Evolutionary conservation across 805 yeast genomes (phyloP), one percentile per base, ranked within the genome.

Genomic region (Ogataea chonburiensis): DNA sequence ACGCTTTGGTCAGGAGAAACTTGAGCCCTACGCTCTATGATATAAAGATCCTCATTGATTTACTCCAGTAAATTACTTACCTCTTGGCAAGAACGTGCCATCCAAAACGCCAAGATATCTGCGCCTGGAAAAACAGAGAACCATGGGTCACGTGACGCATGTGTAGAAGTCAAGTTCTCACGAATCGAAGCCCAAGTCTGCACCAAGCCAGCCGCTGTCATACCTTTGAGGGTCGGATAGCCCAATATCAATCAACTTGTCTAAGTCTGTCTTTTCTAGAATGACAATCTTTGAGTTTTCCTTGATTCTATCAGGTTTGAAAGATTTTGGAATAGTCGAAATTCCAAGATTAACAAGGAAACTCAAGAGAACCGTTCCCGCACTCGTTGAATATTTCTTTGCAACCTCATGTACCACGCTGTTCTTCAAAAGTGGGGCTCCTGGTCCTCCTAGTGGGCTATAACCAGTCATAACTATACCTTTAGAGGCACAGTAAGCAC

Each of bases 291-390:
- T 45, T 1, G 57, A 37, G 22, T 53, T 63, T 4, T 53, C 46
- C 30, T 47, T 53, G 25, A 68, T 63, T 51, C 74, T 60, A 7
- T 58, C 62, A 16, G 63, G 52, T 28, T 64, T 64, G 8, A 67
- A 56, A 0, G 71, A 66, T 43, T 70, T 58, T 6, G 72, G 70
- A 23, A 68, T 43, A 1, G 54, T 52, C 1, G 50, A 41, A 39
- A 70, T 54, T 1, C 67, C 68, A 12, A 56, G 31, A 8, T 12
- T 16, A 26, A 46, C 31, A 12, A 40, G 50, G 37, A 60, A 48
- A 60, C 49, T 40, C 48, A 83, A 57, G 2, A 73, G 73, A 5
- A 9, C 81, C 81, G 37, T 75, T 66, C 73, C 75, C 0, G 72
- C 63, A 10, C 70, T 56, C 5, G 68, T 73, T 15, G 56, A 53